Base-by-base conservation (phyloP, 768 basidiomycete species). In the Tubosaeta brunneosetosa region DNA sequence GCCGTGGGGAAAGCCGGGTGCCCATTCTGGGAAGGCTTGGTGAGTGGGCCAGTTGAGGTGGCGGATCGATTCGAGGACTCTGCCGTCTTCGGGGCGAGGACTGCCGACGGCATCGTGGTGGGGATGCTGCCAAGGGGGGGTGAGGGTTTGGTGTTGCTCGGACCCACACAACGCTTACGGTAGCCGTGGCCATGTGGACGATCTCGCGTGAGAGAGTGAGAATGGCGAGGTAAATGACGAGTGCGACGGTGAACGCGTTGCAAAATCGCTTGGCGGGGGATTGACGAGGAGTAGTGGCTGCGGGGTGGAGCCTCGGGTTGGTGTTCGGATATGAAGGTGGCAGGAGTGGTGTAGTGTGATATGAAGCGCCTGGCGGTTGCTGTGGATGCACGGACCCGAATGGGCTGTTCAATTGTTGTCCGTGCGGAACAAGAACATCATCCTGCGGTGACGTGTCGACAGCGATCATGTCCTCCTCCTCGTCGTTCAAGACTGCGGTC, bases 81-180 rank as follows among this genome's bases (percentile, higher is more conserved):
- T 11, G 14, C 66, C 66, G 37, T 66, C 65, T 14, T 44, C 50
- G 1, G 37, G 19, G 5, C 17, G 48, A 2, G 60, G 63, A 6
- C 12, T 19, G 1, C 60, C 64, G 9, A 40, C 45, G 4, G 17
- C 4, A 0, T 13, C 49, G 4, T 41, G 36, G 11, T 38, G 14
- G 33, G 13, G 41, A 19, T 12, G 31, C 22, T 33, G 22, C 22
- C 2, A 13, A 3, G 33, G 33, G 22, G 36, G 14, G n/a, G n/a
- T 41, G 3, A n/a, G 46, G 26, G 22, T 37, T 14, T n/a, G 37
- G 37, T 37, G 37, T 37, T 22, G 22, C 22, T 22, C 22, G 22
- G 22, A 29, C 29, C 29, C 29, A 29, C 29, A 29, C 22, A 4
- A 29, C 29, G 37, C 33, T 34, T 34, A 34, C 33, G 32, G 12